Conservation (phyloP, 192 early-diverging fungal species). For the Backusella mclennaniae region DNA sequence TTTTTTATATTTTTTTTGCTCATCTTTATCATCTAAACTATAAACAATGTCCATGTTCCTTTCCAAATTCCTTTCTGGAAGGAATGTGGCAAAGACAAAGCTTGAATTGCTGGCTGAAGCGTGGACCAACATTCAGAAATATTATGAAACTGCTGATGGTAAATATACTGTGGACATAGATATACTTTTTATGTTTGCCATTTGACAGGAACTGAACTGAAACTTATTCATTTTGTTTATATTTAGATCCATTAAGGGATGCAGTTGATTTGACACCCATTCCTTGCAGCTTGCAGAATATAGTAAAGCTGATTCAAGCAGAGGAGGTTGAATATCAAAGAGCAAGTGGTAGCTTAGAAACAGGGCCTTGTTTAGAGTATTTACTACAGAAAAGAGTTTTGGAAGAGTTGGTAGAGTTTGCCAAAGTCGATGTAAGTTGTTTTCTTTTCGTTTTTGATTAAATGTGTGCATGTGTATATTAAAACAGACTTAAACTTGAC, state of each 20-base stretch:
- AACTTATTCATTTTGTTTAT: neutral
- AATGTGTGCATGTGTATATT: neutral
- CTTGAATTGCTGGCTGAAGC: conserved; percentile 31
- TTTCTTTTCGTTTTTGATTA: neutral
- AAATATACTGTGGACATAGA: neutral
- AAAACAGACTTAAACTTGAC: neutral
- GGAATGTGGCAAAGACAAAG: conserved; percentile 37
- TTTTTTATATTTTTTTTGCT: neutral
- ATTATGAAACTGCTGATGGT: conserved; percentile 38
- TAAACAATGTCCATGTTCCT: conserved; percentile 32
- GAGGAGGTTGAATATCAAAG: conserved; percentile 37
- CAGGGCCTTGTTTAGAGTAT: conserved; percentile 37
- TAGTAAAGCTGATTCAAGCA: conserved; percentile 36
- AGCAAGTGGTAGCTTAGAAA: conserved; percentile 29
- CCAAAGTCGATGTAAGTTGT: conserved; percentile 41
- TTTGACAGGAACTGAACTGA: neutral
- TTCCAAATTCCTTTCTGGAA: conserved; percentile 35
- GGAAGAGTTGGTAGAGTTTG: conserved; percentile 37
- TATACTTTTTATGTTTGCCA: neutral
- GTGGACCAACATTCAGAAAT: conserved; percentile 34
- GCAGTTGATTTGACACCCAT: conserved; percentile 38
- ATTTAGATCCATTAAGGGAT: conserved; percentile 35
- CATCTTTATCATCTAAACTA: neutral
- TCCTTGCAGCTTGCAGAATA: conserved; percentile 29
- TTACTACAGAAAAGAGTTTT: conserved; percentile 33